Percentiles rank a stretch among this genome's conserved stretches.
Evolutionary conservation across 192 early-diverging fungal genomes (phyloP).

Genomic region (Backusella sp.): DNA sequence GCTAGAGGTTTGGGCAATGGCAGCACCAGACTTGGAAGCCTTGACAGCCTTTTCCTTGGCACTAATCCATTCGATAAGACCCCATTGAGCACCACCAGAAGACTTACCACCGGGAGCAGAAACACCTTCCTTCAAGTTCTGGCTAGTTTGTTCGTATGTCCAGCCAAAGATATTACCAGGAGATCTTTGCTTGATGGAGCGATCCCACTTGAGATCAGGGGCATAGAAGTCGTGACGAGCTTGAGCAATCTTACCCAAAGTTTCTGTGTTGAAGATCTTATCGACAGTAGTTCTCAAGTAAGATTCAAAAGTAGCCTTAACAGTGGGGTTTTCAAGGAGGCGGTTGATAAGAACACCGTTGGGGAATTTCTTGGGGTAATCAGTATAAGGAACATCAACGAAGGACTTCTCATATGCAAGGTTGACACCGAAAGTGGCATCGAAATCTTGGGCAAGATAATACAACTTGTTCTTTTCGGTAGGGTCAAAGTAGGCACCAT

Average conservation of each 20-base stretch:
- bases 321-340: conserved; percentile 38
- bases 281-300: conserved; percentile 43
- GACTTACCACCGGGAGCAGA: not conserved
- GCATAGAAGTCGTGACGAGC: conserved; percentile 40
- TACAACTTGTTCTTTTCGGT: conserved; percentile 38
- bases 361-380: conserved; percentile 33
- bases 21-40: conserved; percentile 7
- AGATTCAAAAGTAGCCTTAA: conserved; percentile 33
- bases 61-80: conserved; percentile 46
- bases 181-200: conserved; percentile 41
- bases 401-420: conserved; percentile 21
- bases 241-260: conserved; percentile 36
- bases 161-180: conserved; percentile 44
- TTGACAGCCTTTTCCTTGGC: conserved; percentile 34
- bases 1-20: not conserved
- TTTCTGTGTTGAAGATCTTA: conserved; percentile 47
- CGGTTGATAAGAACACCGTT: conserved; percentile 43
- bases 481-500: conserved; percentile 44
- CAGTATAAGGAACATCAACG: conserved; percentile 34
- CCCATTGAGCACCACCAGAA: conserved; percentile 38
- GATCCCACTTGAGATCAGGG: conserved; percentile 47
- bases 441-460: conserved; percentile 48
- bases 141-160: conserved; percentile 33
- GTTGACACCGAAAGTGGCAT: conserved; percentile 52
- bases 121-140: conserved; percentile 36